phyloP scores from a whole-genome alignment of 208 protist genomes.

The Leishmania tarentolae region DNA sequence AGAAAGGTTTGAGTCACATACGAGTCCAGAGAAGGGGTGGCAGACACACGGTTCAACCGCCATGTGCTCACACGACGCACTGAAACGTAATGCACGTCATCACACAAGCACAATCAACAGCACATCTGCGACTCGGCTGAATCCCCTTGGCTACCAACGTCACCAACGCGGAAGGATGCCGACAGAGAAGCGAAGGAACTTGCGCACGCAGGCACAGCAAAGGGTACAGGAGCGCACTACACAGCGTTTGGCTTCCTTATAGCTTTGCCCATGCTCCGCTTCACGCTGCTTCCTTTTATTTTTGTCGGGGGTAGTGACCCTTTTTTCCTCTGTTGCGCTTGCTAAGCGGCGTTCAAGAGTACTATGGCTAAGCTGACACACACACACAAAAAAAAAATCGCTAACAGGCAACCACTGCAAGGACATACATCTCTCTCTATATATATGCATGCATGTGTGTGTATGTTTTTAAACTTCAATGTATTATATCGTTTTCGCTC shows the following conservation, averaged over 20 bases:
- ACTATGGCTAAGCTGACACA: neutral
- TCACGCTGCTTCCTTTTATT: too few relatives aligned
- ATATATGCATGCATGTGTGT: neutral
- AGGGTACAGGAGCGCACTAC: too few relatives aligned
- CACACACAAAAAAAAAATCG: neutral
- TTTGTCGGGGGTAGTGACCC: too few relatives aligned
- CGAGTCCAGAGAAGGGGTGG: neutral
- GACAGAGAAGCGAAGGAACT: neutral
- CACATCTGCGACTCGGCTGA: neutral
- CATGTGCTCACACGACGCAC: neutral
- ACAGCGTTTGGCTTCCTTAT: too few relatives aligned
- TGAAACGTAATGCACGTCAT: neutral
- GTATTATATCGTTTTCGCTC: neutral
- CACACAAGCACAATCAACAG: neutral
- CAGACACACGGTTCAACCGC: neutral
- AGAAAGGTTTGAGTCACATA: neutral
- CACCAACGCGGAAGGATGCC: neutral
- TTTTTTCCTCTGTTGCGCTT: neutral
- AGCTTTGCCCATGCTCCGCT: too few relatives aligned
- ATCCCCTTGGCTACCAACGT: neutral
- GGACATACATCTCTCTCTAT: neutral
- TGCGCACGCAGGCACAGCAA: neutral
- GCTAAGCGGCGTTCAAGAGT: neutral
- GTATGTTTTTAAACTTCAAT: neutral
- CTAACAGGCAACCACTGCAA: neutral